Evolutionary conservation across 169 alveolate species (phyloP).

Genomic region (Theileria equi): DNA sequence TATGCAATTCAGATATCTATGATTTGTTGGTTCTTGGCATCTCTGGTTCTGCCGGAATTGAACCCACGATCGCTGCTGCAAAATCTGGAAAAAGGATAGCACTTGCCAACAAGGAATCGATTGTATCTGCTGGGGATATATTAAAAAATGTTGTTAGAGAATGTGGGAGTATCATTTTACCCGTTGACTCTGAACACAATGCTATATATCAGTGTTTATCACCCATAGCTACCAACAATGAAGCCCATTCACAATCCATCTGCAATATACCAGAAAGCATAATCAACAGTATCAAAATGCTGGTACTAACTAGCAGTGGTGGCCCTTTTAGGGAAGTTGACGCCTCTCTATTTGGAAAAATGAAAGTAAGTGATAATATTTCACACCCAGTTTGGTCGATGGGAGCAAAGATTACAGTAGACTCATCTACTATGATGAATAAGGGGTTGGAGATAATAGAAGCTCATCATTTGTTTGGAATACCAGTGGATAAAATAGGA

Average conservation of each 20-base stretch:
- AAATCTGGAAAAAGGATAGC: constrained; percentile 74
- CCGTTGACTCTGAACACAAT: constrained; percentile 84
- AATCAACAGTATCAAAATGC: constrained; percentile 49
- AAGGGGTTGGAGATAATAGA: constrained; percentile 84
- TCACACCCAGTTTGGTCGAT: constrained; percentile 83
- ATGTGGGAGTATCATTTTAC: constrained; percentile 55
- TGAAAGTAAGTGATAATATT: constrained; percentile 60
- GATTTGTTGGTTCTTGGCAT: constrained; percentile 78
- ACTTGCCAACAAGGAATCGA: constrained; percentile 83
- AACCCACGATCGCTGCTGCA: constrained; percentile 81
- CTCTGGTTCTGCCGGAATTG: constrained; percentile 83
- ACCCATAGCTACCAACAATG: constrained; percentile 35
- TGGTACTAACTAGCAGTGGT: constrained; percentile 71
- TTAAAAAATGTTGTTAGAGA: constrained; percentile 41
- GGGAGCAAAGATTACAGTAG: constrained; percentile 85
- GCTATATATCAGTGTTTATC: constrained; percentile 82
- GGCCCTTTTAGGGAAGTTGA: constrained; percentile 71
- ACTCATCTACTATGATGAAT: constrained; percentile 86
- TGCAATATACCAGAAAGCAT: constrained; percentile 16
- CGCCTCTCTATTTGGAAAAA: constrained; percentile 31
- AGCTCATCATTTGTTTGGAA: constrained; percentile 80
- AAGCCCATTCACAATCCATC: constrained; percentile 26
- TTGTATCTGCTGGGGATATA: constrained; percentile 77
- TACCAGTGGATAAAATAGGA: constrained; percentile 68
- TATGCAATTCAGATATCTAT: constrained; percentile 58